A percentile compares a stretch with the other conserved stretches of the same genome.
Conservation (phyloP, 2,329 filamentous ascomycete genomes). For the Hortaea sp. region DNA sequence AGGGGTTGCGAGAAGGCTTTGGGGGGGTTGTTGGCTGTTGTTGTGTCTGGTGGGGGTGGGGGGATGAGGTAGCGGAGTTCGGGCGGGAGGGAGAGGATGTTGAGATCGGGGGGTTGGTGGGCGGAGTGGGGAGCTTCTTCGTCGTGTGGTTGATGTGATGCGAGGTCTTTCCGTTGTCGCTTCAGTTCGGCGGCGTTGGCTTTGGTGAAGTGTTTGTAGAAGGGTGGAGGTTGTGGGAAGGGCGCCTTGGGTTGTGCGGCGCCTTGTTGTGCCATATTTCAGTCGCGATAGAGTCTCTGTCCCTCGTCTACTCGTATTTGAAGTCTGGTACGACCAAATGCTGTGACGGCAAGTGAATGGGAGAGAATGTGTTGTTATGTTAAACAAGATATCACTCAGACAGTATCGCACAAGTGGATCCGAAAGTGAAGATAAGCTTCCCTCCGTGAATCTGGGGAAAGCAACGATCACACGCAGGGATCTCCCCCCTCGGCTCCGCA, state of each 20-base stretch:
- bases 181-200: constrained; percentile 56
- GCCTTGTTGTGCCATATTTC: constrained; percentile 16
- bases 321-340: too few species aligned
- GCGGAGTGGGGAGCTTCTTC: constrained; percentile 13
- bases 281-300: too few species aligned
- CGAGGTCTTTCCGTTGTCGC: constrained; percentile 14
- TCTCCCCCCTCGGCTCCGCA: neutral
- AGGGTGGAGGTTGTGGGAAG: constrained; percentile 79
- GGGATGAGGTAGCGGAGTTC: constrained; percentile 73
- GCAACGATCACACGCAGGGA: neutral
- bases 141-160: neutral
- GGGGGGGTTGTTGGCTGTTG: constrained; percentile 55
- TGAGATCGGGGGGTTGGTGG: constrained; percentile 19
- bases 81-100: constrained; percentile 47
- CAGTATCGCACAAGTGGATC: too few species aligned
- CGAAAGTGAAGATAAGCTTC: too few species aligned
- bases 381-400: too few species aligned
- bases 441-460: too few species aligned
- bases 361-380: too few species aligned
- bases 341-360: too few species aligned
- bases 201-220: constrained; percentile 79
- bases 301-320: too few species aligned
- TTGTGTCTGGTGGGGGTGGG: constrained; percentile 55
- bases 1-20: constrained; percentile 61
- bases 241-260: constrained; percentile 36